Percentiles rank a stretch among this genome's conserved stretches.
phyloP scores from a whole-genome alignment of 2,329 filamentous ascomycete species.

The Coleophoma crateriformis region DNA sequence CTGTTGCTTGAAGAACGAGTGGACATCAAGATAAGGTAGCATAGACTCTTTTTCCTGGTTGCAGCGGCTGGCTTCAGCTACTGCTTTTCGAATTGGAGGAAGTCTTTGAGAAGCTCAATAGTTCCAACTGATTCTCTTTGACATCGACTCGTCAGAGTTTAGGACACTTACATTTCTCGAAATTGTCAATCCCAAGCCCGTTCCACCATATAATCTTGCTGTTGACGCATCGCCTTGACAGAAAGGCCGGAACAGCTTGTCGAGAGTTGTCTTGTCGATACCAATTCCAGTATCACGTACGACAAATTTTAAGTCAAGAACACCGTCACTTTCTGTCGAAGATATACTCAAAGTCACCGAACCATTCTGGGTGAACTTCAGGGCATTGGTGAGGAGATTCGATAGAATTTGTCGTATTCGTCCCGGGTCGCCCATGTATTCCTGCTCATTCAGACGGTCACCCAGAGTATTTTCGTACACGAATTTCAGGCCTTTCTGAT shows the following conservation, averaged over 20 bases:
- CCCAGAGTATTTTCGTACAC: conserved; percentile 65
- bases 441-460: conserved; percentile 46
- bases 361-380: conserved; percentile 70
- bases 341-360: conserved; percentile 35
- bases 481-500: conserved; percentile 16
- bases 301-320: conserved; percentile 51
- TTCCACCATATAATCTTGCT: conserved; percentile 74
- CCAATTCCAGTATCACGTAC: conserved; percentile 74
- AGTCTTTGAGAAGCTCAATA: no score
- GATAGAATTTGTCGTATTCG: conserved; percentile 72
- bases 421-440: conserved; percentile 58
- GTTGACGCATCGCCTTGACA: conserved; percentile 72
- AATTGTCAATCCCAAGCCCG: conserved; percentile 73
- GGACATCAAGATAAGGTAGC: no score
- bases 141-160: no score
- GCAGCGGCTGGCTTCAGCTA: no score
- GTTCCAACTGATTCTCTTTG: no score
- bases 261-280: conserved; percentile 63
- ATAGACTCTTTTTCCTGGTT: no score
- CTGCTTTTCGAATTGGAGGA: no score
- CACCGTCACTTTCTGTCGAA: conserved; percentile 24
- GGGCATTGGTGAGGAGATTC: conserved; percentile 71
- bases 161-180: conserved; percentile 32
- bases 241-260: conserved; percentile 72
- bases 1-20: no score